Base-by-base conservation (phyloP, 805 yeast genomes). In the Saccharomycopsis sp. region DNA sequence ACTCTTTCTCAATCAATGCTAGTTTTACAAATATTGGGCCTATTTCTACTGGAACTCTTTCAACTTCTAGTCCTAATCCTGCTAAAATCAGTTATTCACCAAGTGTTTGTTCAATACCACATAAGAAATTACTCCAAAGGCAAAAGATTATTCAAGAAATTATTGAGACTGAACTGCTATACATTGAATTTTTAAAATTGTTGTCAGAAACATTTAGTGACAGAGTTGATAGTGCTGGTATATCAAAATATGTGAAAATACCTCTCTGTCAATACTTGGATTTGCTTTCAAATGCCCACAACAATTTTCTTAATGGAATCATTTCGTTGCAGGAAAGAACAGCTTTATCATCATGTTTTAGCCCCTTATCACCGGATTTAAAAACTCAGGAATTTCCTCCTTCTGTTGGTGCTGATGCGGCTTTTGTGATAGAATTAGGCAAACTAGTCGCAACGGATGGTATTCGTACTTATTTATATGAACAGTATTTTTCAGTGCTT, bases 101-200 rank as follows among this genome's bases (percentile, higher is more conserved):
- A 13, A 49, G 17, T 26, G 44, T 20, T 11, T 32, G 40, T 14
- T 55, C 61, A 2, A 52, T 54, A 7, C 11, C 31, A 1, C 44
- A 53, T 4, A 54, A 54, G 36, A 47, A 42, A 33, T 48, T 49
- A 3, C 48, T 29, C 19, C 55, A 51, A 21, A 47, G 65, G 33
- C 55, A 51, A 19, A 62, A 58, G 38, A 47, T 63, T 1, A 51
- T 71, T n/a, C 68, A 71, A 44, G 84, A 77, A 54, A 54, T 77
- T 4, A 43, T 71, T 0, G 65, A 64, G 11, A 74, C 75, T 9
- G 84, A 77, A 52, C 64, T 61, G 21, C 60, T 59, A 1, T 77
- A 74, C 53, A 56, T 75, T n/a, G 60, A 62, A 36, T 68, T 74
- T 1, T 55, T 77, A 39, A 62, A 61, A 31, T 56, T 71, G 49